Conservation (phyloP, 805 yeast genomes). For the Myxozyma sirexii region DNA sequence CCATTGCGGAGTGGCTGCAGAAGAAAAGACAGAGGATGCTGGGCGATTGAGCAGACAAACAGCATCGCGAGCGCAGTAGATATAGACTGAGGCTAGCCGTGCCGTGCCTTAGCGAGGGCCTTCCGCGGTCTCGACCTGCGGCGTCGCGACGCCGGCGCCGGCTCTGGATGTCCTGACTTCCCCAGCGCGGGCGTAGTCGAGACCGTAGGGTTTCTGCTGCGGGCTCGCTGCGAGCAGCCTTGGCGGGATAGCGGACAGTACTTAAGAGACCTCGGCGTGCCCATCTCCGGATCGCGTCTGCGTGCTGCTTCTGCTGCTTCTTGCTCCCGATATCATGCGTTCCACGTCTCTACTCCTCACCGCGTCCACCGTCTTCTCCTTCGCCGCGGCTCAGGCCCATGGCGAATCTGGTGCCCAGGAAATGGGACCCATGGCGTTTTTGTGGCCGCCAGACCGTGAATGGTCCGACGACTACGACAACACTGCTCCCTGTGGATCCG, state of each 20-base stretch:
- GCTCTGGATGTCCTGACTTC: too few species aligned
- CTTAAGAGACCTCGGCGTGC: too few species aligned
- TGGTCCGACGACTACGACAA: constrained; percentile 53
- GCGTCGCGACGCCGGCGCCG: too few species aligned
- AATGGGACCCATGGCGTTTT: constrained; percentile 48
- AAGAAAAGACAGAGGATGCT: too few species aligned
- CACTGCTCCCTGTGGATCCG: constrained; percentile 53
- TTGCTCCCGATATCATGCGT: not conserved
- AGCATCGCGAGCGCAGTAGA: not conserved
- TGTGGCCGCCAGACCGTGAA: constrained; percentile 50
- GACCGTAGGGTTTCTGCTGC: not conserved
- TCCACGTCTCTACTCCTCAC: not conserved
- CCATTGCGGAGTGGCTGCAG: not conserved
- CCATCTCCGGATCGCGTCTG: too few species aligned
- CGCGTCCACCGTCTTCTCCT: constrained; percentile 1
- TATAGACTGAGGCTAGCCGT: not conserved
- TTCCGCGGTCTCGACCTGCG: not conserved
- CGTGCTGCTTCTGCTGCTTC: not conserved
- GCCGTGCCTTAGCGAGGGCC: not conserved
- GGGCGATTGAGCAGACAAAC: too few species aligned
- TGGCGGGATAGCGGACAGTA: too few species aligned
- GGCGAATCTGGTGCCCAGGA: constrained; percentile 45
- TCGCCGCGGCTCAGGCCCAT: constrained; percentile 37
- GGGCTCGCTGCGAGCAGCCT: too few species aligned
- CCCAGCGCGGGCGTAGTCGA: not conserved